Percentiles rank a stretch among this genome's conserved stretches.
phyloP scores from a whole-genome alignment of 257 asterid genomes.

The Fraxinus americana region DNA sequence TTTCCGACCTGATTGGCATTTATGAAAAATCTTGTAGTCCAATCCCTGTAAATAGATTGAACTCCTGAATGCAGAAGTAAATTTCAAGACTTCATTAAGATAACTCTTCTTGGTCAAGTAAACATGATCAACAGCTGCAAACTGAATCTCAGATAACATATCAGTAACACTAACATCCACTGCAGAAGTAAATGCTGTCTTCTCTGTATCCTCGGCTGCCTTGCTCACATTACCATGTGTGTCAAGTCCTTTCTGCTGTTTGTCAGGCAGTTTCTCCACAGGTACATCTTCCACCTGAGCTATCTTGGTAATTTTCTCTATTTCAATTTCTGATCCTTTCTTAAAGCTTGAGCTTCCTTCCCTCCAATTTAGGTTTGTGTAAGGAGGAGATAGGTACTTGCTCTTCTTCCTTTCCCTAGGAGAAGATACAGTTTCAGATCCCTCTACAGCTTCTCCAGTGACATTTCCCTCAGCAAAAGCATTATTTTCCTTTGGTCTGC shows the following conservation, averaged over 20 bases:
- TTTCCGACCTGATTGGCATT: slow-evolving; percentile 30
- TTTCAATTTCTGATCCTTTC: slow-evolving; percentile 26
- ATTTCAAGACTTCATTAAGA: slow-evolving; percentile 42
- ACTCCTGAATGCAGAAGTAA: slow-evolving; percentile 57
- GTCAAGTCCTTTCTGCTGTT: slow-evolving; percentile 7
- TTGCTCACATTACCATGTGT: background rate
- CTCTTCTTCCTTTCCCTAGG: slow-evolving; percentile 88
- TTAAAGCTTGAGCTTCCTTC: slow-evolving; percentile 34
- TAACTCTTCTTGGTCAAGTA: slow-evolving; percentile 38
- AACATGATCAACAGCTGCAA: slow-evolving; percentile 48
- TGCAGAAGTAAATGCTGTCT: slow-evolving; percentile 30
- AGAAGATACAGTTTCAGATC: slow-evolving; percentile 30
- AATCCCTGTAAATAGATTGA: slow-evolving; percentile 40
- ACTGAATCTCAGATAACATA: slow-evolving; percentile 43
- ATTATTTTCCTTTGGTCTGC: slow-evolving; percentile 21
- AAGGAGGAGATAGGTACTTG: slow-evolving; percentile 81
- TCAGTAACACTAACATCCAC: slow-evolving; percentile 35
- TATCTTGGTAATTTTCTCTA: slow-evolving; percentile 33
- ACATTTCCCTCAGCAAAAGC: slow-evolving; percentile 26
- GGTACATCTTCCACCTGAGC: slow-evolving; percentile 33
- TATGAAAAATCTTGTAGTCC: slow-evolving; percentile 30
- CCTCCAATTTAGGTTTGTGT: slow-evolving; percentile 34
- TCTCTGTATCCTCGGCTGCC: slow-evolving; percentile 19
- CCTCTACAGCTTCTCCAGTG: slow-evolving; percentile 32
- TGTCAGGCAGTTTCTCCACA: slow-evolving; percentile 15